phyloP scores from a whole-genome alignment of 305 asterid species.

The Solanum hybrid region DNA sequence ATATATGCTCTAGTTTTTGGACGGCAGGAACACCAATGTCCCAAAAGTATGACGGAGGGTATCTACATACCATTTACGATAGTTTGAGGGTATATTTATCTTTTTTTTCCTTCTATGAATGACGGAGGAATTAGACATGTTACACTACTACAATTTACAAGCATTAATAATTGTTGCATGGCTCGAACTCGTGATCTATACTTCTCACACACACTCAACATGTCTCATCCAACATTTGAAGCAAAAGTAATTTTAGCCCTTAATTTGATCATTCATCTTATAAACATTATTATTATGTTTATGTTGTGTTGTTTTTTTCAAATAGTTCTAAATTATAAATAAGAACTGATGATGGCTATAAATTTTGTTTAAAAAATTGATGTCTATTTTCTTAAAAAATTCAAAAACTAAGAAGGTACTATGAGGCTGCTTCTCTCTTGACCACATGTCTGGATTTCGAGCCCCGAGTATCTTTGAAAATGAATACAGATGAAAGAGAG shows the following conservation, averaged over 20 bases:
- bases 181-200: background rate
- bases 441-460: background rate
- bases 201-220: background rate
- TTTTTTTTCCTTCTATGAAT: background rate
- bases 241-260: background rate
- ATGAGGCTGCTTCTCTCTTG: background rate
- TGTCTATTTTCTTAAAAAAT: background rate
- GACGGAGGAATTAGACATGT: background rate
- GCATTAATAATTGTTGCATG: background rate
- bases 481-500: background rate
- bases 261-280: background rate
- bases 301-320: background rate
- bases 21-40: background rate
- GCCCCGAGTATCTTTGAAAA: background rate
- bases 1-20: no score
- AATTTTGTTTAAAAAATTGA: background rate
- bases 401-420: background rate
- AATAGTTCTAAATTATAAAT: background rate
- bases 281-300: background rate
- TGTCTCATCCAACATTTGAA: background rate
- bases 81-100: background rate
- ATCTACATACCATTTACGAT: background rate
- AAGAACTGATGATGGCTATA: background rate
- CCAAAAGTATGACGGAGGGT: fast-evolving
- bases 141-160: background rate